Evolutionary conservation across 2,329 filamentous ascomycete genomes (phyloP).

Genomic region (Diaporthe ampelina): DNA sequence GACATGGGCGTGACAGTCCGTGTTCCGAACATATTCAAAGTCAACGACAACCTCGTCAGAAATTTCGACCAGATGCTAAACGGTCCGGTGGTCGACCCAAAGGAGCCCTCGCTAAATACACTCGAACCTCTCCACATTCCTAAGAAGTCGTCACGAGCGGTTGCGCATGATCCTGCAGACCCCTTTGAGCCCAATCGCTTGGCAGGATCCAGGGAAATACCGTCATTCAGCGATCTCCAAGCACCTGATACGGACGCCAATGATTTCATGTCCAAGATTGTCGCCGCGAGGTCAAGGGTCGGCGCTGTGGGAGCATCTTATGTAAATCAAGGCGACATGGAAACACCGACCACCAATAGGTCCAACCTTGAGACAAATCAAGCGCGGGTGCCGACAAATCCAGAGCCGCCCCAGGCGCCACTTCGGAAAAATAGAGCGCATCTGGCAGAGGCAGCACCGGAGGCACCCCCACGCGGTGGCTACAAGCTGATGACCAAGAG

Average conservation of each 20-base stretch:
- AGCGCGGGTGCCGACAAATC: constrained; percentile 49
- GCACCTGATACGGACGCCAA: constrained; percentile 61
- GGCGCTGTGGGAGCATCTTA: constrained; percentile 55
- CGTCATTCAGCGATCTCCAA: constrained; percentile 56
- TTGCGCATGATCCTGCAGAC: constrained; percentile 57
- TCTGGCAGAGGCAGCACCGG: constrained; percentile 64
- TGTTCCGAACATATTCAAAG: constrained; percentile 87
- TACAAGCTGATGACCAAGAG: constrained; percentile 65
- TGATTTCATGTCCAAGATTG: constrained; percentile 70
- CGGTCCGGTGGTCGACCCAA: constrained; percentile 52
- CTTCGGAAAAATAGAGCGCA: constrained; percentile 67
- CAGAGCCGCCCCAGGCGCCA: constrained; percentile 67
- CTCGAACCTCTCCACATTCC: constrained; percentile 53
- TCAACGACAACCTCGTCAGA: constrained; percentile 69
- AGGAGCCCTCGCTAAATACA: constrained; percentile 52
- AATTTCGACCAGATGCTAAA: constrained; percentile 59
- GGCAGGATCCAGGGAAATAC: constrained; percentile 55
- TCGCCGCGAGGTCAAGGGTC: constrained; percentile 63
- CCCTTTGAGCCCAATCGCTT: constrained; percentile 65
- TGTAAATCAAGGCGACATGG: constrained; percentile 67
- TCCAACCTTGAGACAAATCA: constrained; percentile 54
- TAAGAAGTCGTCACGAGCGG: constrained; percentile 49
- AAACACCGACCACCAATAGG: constrained; percentile 72
- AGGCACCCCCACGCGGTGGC: constrained; percentile 76
- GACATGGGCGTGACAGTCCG: constrained; percentile 87